Conservation (phyloP, 306 rosid genomes). For the Rubus idaeus region DNA sequence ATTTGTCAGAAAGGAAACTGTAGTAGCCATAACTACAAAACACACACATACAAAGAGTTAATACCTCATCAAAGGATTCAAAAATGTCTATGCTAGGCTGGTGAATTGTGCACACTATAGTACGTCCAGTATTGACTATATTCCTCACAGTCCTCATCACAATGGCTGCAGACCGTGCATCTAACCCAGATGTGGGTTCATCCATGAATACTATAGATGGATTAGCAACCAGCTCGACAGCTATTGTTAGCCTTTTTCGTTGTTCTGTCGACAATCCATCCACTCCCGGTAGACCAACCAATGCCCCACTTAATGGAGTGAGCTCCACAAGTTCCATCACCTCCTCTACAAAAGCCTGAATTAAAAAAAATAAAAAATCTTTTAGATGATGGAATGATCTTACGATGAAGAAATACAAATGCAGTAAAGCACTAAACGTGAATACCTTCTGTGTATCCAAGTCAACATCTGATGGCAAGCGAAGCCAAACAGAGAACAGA, state of each 20-base stretch:
- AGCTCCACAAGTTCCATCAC: slow-evolving; percentile 99
- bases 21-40: not conserved
- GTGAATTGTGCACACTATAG: slow-evolving; percentile 97
- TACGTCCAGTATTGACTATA: slow-evolving; percentile 92
- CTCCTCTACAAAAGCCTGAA: slow-evolving; percentile 85
- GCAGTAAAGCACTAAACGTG: slow-evolving; percentile 6
- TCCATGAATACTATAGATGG: slow-evolving; percentile 98
- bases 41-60: not conserved
- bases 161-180: slow-evolving; percentile 96
- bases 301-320: slow-evolving; percentile 71
- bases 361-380: not conserved
- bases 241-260: slow-evolving; percentile 86
- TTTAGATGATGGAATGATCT: slow-evolving; percentile 21
- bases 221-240: slow-evolving; percentile 92
- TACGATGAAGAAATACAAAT: slow-evolving; percentile 18
- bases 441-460: slow-evolving; percentile 73
- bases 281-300: slow-evolving; percentile 90
- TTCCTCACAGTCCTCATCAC: slow-evolving; percentile 99
- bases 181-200: slow-evolving; percentile 98
- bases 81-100: slow-evolving; percentile 98
- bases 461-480: slow-evolving; percentile 80
- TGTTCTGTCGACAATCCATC: slow-evolving; percentile 97
- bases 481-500: slow-evolving; percentile 93
- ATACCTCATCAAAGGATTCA: slow-evolving; percentile 98
- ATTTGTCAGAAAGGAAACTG: not conserved